Evolutionary conservation across 23 red algal species (phyloP).

Genomic region (Chondrus crispus): DNA sequence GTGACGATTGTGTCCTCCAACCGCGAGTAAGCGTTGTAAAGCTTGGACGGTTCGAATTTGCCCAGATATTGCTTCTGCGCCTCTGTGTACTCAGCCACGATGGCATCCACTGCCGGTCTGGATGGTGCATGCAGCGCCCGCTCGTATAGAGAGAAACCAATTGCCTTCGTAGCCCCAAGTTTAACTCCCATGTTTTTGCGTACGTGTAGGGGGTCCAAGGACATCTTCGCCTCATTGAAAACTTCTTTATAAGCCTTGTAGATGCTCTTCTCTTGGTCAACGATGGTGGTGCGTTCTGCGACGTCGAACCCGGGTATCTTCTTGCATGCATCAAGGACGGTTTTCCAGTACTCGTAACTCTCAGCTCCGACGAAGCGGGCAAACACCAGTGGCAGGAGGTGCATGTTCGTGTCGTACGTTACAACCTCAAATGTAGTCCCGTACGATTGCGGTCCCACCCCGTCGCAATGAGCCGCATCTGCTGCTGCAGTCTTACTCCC

Average conservation of each 20-base stretch:
- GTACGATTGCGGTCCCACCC: slow-evolving; percentile 31
- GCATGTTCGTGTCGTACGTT: slow-evolving; percentile 31
- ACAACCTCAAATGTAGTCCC: slow-evolving; percentile 48
- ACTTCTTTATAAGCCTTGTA: slow-evolving; percentile 20
- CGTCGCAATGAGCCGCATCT: slow-evolving; percentile 37
- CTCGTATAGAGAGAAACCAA: not conserved
- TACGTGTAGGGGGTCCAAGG: slow-evolving; percentile 27
- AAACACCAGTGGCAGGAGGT: slow-evolving; percentile 23
- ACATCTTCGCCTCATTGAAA: slow-evolving; percentile 6
- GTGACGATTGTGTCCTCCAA: not conserved
- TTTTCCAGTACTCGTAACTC: not conserved
- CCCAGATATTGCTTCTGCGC: not conserved
- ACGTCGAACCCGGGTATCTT: slow-evolving; percentile 4
- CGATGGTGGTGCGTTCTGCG: not conserved
- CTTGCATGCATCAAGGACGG: slow-evolving; percentile 18
- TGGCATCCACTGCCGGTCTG: not conserved
- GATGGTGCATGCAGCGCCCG: not conserved
- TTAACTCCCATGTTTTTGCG: slow-evolving; percentile 26
- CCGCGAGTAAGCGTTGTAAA: not conserved
- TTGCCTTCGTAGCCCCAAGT: not conserved
- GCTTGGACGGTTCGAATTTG: not conserved
- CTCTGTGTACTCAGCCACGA: not conserved
- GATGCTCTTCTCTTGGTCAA: slow-evolving; percentile 34
- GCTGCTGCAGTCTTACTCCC: slow-evolving; percentile 8
- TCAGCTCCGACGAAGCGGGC: slow-evolving; percentile 23